phyloP scores from a whole-genome alignment of 768 basidiomycete genomes.

The Tulasnella sp. region DNA sequence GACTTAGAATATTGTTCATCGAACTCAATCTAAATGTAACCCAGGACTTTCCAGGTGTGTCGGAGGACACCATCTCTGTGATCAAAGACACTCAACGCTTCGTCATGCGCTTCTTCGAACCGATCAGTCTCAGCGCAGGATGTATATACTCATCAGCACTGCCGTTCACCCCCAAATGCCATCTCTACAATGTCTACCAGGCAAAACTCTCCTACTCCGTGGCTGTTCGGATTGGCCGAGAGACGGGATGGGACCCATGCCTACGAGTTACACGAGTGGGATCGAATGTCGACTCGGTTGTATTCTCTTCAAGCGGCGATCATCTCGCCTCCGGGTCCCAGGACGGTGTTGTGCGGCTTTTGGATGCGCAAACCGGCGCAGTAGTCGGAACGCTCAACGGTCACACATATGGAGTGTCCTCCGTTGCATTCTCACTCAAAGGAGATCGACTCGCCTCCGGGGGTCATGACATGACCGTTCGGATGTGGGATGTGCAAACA shows the following conservation, averaged over 20 bases:
- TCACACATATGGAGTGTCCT: background rate
- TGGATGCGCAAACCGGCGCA: background rate
- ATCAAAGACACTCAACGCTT: background rate
- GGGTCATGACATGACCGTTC: background rate
- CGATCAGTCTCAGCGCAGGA: background rate
- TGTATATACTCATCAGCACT: slow-evolving; percentile 4
- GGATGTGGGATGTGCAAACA: background rate
- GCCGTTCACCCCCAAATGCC: background rate
- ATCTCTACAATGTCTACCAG: background rate
- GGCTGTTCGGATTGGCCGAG: background rate
- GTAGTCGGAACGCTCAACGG: background rate
- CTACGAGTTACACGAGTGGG: background rate
- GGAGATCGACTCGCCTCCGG: background rate
- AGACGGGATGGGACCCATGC: background rate
- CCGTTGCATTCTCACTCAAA: background rate
- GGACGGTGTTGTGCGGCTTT: background rate
- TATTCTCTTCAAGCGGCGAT: background rate
- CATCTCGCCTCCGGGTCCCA: background rate
- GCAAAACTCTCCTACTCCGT: background rate
- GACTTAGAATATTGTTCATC: background rate
- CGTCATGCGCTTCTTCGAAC: background rate
- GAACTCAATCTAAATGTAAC: background rate
- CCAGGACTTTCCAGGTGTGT: background rate
- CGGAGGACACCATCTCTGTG: background rate
- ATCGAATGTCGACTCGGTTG: background rate